These are phyloP conservation scores for Urostyla sp. DNA, from an alignment of 73 alveolate genomes.

Conservation along the genomic window DNA sequence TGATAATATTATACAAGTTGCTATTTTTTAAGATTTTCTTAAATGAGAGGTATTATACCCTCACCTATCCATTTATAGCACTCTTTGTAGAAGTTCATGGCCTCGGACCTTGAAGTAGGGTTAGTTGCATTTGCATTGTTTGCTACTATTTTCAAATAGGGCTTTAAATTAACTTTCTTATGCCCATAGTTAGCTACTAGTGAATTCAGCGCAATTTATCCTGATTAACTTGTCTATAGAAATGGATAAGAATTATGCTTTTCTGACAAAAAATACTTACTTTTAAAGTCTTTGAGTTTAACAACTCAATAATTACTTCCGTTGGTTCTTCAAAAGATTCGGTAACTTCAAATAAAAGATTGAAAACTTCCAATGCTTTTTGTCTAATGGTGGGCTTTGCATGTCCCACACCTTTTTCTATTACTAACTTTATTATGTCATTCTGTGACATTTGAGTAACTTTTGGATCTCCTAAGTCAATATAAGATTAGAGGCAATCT, in stretches of 20 bases:
- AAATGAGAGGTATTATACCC: slow-evolving; percentile 56
- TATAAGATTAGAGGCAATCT: slow-evolving; percentile 63
- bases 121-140: slow-evolving; percentile 66
- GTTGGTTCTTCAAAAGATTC: slow-evolving; percentile 70
- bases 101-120: slow-evolving; percentile 72
- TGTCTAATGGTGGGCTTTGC: slow-evolving; percentile 70
- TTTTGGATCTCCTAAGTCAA: slow-evolving; percentile 50
- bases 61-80: slow-evolving; percentile 83
- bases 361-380: slow-evolving; percentile 63
- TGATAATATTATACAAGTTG: slow-evolving; percentile 64
- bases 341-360: slow-evolving; percentile 67
- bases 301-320: slow-evolving; percentile 62
- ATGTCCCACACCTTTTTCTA: slow-evolving; percentile 80
- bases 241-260: neutral
- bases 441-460: slow-evolving; percentile 42
- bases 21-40: slow-evolving; percentile 71
- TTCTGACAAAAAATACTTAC: slow-evolving; percentile 55
- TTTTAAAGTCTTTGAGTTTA: slow-evolving; percentile 68
- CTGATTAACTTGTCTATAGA: slow-evolving; percentile 52
- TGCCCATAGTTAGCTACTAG: slow-evolving; percentile 71
- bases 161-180: slow-evolving; percentile 74
- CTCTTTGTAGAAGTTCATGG: slow-evolving; percentile 80
- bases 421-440: slow-evolving; percentile 60
- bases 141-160: slow-evolving; percentile 63
- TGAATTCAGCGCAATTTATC: slow-evolving; percentile 48